These are phyloP conservation scores for Aspergillus hancockii DNA, from an alignment of 495 filamentous ascomycete species.

Conservation along the genomic window DNA sequence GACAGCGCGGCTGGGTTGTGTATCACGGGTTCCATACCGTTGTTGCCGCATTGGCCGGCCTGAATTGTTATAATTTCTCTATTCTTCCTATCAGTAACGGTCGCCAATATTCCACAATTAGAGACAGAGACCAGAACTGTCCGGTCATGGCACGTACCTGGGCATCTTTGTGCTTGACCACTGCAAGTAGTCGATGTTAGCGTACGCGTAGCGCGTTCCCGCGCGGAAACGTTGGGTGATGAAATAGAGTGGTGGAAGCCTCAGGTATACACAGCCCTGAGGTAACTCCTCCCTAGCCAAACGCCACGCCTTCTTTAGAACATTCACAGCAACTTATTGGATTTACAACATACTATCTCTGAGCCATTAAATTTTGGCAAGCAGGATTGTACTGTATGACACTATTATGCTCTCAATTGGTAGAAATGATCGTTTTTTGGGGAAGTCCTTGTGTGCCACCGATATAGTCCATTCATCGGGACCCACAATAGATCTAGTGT, in stretches of 20 bases:
- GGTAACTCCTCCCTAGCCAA: neutral
- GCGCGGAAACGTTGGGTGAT: slow-evolving; percentile 30
- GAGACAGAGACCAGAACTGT: neutral
- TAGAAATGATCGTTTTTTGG: too few relatives aligned
- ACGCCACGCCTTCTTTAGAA: neutral
- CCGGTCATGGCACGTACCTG: slow-evolving; percentile 33
- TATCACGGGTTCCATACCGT: slow-evolving; percentile 60
- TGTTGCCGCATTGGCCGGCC: slow-evolving; percentile 99
- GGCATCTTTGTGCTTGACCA: slow-evolving; percentile 42
- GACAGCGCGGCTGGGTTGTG: neutral
- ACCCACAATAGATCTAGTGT: too few relatives aligned
- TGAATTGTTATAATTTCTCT: slow-evolving; percentile 99
- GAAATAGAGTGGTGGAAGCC: slow-evolving; percentile 22
- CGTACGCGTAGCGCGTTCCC: slow-evolving; percentile 44
- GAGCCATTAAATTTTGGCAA: too few relatives aligned
- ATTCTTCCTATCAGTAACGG: neutral
- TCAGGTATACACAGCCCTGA: slow-evolving; percentile 31
- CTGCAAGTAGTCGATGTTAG: slow-evolving; percentile 27
- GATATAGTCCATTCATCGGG: too few relatives aligned
- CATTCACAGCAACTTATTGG: neutral
- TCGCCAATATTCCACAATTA: slow-evolving; percentile 9
- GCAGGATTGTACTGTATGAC: too few relatives aligned
- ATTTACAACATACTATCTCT: neutral
- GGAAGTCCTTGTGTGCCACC: too few relatives aligned
- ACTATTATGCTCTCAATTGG: too few relatives aligned